These are phyloP conservation scores for Phytophthora foliorum DNA, from an alignment of 352 stramenopile genomes.

Conservation along the genomic window DNA sequence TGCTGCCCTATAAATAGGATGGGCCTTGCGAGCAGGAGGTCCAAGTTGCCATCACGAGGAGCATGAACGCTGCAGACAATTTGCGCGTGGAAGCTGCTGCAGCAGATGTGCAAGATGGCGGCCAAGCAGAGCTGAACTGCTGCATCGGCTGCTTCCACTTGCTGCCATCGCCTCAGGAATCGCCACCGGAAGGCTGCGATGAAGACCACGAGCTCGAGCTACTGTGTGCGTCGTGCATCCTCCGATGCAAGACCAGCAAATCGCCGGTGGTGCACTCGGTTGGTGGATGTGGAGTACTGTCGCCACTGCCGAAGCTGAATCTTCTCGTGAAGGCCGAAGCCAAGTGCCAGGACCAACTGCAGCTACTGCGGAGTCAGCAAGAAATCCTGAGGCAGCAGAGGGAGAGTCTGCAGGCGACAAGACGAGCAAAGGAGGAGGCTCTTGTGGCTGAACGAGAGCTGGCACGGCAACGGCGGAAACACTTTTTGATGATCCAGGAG, in stretches of 20 bases:
- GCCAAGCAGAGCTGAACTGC: constrained; percentile 22
- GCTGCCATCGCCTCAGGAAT: constrained; percentile 25
- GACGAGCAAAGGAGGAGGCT: constrained; percentile 46
- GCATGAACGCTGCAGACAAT: background rate
- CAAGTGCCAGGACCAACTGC: constrained; percentile 64
- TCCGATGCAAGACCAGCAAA: constrained; percentile 10
- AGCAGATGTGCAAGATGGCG: background rate
- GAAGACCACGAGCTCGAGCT: constrained; percentile 20
- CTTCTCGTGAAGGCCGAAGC: constrained; percentile 63
- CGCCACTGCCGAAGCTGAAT: constrained; percentile 56
- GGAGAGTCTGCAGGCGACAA: constrained; percentile 51
- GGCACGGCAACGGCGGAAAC: constrained; percentile 44
- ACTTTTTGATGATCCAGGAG: constrained; percentile 49
- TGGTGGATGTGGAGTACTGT: constrained; percentile 18
- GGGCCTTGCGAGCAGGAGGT: background rate
- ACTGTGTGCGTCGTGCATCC: constrained; percentile 46
- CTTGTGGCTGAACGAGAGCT: constrained; percentile 38
- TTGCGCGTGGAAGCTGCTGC: background rate
- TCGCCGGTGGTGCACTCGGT: background rate
- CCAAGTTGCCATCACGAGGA: background rate
- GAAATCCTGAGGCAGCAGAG: constrained; percentile 56
- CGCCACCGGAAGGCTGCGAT: constrained; percentile 7
- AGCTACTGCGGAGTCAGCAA: constrained; percentile 54
- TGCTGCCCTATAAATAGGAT: constrained; percentile 18
- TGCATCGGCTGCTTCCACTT: constrained; percentile 54